A percentile compares a stretch with the other conserved stretches of the same genome.
phyloP scores from a whole-genome alignment of 2,329 filamentous ascomycete genomes.

The Periconia sp. region DNA sequence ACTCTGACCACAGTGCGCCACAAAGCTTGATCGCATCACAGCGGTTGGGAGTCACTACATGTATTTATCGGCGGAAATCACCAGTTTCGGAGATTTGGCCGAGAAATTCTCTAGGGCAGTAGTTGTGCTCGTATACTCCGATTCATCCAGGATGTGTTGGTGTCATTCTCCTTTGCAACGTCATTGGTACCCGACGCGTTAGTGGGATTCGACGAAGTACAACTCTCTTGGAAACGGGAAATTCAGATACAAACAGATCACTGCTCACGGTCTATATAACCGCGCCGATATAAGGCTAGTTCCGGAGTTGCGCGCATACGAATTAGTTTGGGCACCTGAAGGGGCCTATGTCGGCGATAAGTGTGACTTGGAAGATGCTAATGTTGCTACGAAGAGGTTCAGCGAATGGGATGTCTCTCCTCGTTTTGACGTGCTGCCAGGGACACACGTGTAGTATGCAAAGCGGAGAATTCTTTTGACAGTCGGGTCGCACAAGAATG shows the following conservation, averaged over 20 bases:
- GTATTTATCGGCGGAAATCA: neutral
- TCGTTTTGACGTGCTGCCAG: neutral
- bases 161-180: slow-evolving; percentile 5
- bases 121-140: neutral
- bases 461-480: slow-evolving; percentile 29
- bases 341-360: neutral
- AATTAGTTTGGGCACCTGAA: neutral
- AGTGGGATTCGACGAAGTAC: slow-evolving; percentile 4
- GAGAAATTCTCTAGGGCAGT: neutral
- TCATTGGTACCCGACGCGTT: slow-evolving; percentile 13
- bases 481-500: slow-evolving; percentile 21
- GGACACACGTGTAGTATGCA: neutral
- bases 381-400: neutral
- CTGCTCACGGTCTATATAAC: slow-evolving; percentile 1
- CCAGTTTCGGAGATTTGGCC: neutral
- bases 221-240: slow-evolving; percentile 5
- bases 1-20: slow-evolving; percentile 27
- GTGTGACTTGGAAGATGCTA: neutral
- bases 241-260: slow-evolving; percentile 1
- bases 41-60: slow-evolving; percentile 12
- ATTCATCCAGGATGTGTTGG: neutral
- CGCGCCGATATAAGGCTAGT: neutral
- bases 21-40: slow-evolving; percentile 36
- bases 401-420: neutral
- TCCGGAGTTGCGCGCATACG: neutral